Percentiles rank a stretch among this genome's conserved stretches.
phyloP scores from a whole-genome alignment of 192 early-diverging fungal genomes.

The Linnemannia elongata region DNA sequence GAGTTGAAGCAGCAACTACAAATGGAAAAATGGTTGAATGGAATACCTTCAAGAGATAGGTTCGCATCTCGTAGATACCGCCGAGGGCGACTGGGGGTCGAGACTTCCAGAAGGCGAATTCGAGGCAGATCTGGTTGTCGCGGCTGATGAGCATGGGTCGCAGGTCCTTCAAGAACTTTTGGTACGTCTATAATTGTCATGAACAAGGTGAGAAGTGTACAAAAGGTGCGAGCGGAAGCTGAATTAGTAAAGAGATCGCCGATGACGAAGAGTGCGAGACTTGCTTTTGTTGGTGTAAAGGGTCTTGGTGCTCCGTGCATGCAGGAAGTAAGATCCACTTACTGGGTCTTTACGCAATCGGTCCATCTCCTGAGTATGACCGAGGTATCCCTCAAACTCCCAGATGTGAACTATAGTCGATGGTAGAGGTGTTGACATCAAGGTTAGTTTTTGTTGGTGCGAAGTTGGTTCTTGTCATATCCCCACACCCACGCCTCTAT shows the following conservation, averaged over 20 bases:
- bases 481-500: neutral
- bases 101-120: conserved; percentile 93
- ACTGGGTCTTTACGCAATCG: conserved; percentile 74
- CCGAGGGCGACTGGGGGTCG: conserved; percentile 79
- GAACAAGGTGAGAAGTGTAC: neutral
- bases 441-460: neutral
- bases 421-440: neutral
- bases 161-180: conserved; percentile 75
- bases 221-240: neutral
- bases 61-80: conserved; percentile 93
- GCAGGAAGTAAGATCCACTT: conserved; percentile 12
- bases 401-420: conserved; percentile 84
- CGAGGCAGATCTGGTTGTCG: conserved; percentile 88
- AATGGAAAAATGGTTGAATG: neutral
- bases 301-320: neutral
- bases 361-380: conserved; percentile 76
- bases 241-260: neutral
- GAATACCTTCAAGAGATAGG: conserved; percentile 82
- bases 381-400: conserved; percentile 94
- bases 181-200: conserved; percentile 60
- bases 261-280: no score
- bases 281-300: neutral
- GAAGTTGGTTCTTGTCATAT: neutral
- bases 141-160: conserved; percentile 79
- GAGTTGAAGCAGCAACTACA: neutral